phyloP scores from a whole-genome alignment of 441 rosid genomes.

The Isatis lusitanica region DNA sequence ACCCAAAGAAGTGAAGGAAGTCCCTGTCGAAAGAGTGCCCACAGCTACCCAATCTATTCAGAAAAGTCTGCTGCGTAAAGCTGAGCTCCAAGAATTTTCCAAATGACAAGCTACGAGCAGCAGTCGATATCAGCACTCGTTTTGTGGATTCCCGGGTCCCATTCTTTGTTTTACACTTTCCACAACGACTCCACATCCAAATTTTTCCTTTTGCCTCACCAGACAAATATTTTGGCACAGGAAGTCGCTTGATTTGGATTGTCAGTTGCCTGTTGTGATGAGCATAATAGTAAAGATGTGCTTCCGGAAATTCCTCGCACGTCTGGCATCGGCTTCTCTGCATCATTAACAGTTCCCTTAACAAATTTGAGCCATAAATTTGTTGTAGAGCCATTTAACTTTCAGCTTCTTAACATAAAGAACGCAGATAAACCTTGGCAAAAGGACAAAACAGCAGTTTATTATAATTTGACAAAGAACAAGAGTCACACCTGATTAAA shows the following conservation, averaged over 20 bases:
- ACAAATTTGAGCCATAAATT: constrained; percentile 12
- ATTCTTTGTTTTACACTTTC: constrained; percentile 65
- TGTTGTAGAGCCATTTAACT: not conserved
- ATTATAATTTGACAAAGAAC: constrained; percentile 8
- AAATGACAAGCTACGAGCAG: constrained; percentile 80
- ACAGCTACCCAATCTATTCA: constrained; percentile 57
- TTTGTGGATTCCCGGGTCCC: constrained; percentile 61
- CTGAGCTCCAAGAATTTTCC: constrained; percentile 97
- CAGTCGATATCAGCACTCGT: constrained; percentile 75
- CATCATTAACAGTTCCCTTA: constrained; percentile 36
- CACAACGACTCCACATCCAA: constrained; percentile 99
- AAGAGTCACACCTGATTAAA: constrained; percentile 72
- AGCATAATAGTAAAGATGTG: constrained; percentile 81
- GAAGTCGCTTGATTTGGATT: constrained; percentile 64
- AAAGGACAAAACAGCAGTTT: constrained; percentile 6
- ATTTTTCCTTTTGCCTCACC: constrained; percentile 81
- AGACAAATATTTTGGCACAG: constrained; percentile 48
- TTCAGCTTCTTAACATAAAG: not conserved
- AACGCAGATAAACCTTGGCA: not conserved
- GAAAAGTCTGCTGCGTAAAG: constrained; percentile 57
- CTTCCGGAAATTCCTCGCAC: constrained; percentile 76
- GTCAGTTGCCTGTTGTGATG: constrained; percentile 82
- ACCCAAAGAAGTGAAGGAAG: constrained; percentile 95
- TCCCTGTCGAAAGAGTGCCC: constrained; percentile 81
- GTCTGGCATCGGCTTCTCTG: constrained; percentile 68